Base-by-base conservation (phyloP, 345 rosid species). In the Triadica sebifera region DNA sequence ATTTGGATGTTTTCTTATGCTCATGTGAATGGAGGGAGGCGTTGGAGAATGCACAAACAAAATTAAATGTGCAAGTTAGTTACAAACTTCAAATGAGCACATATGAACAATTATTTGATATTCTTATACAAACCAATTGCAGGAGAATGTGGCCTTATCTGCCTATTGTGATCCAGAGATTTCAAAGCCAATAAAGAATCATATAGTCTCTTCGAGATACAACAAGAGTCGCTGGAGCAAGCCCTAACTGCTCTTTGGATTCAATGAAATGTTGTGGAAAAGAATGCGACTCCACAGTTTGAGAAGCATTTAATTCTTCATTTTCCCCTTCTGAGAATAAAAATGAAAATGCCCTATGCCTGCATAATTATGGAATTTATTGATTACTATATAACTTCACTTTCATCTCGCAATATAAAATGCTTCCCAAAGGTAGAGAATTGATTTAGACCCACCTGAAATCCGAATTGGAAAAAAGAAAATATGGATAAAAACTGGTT, bases 151-250 rank as follows among this genome's bases (percentile, higher is more conserved):
- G 88, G 72, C 81, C 87, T 81, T 29, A 74, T 85, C 79, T 85
- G 92, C 72, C 90, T 87, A 66, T 89, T 90, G 76, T 84, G 81
- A 76, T 92, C 91, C 43, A 88, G 57, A 7, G 91, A 82, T 80
- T 79, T 89, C 80, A 90, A 81, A 45, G 86, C 79, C 43, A 83
- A 65, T 0, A 89, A 83, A 81, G 90, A 78, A 74, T 89, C 97
- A 67, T 74, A 80, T 5, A 75, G 56, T 88, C 90, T 79, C 81
- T 84, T 75, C 85, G 80, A 72, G 89, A 87, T 38, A 84, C 70
- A 78, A 91, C 97, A 60, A 91, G 76, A 52, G 97, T 92, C 58
- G 99, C 92, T 4, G 99, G 86, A 7, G 98, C 97, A 47, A 95
- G 88, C 37, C 99, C 98, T 25, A 86, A 16, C 78, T 86, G 80